Evolutionary conservation across 768 basidiomycete genomes (phyloP), one percentile per base, ranked within the genome.

Genomic region (Rhizopogon vinicolor): DNA sequence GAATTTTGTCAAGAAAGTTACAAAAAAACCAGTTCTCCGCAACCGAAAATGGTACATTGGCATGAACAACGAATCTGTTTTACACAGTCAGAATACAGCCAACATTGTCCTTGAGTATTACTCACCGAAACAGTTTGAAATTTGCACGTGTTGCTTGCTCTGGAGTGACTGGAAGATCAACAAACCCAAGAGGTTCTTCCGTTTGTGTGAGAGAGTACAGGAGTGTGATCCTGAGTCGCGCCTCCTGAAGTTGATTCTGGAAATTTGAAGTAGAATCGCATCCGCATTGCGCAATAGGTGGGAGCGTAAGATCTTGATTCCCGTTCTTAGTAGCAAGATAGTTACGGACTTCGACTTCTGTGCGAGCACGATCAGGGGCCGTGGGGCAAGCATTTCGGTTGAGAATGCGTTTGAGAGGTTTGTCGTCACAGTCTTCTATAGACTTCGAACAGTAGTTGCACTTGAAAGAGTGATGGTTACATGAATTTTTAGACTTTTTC

Each of bases 391-490:
- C 5, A 43, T 22, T 43, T 1, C 10, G 19, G 3, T 31, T 33
- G 7, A 41, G 43, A 42, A 60, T 25, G 3, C 60, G 61, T 22
- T 59, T 61, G 10, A 57, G 19, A 31, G 35, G 57, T 16, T 56
- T 58, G 46, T 63, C 55, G 14, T 61, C 58, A 14, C 43, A 45
- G 10, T 52, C 44, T 39, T 62, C 56, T 14, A 61, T 59, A 44
- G 43, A 25, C 5, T 7, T 25, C 7, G 22, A 43, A 39, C 61
- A 62, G 53, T 62, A 53, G 39, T 54, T 57, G 55, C 61, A 62
- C 31, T 48, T 44, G 35, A 50, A 62, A 25, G 25, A 45, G 29
- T 50, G 50, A 18, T 53, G 18, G 16, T 54, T 54, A 8, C 49
- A 59, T 53, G 41, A 53, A 46, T 57, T 57, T n/a, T 6, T 43